A percentile compares a stretch with the other conserved stretches of the same genome.
phyloP scores from a whole-genome alignment of 495 filamentous ascomycete species.

The Lasiosphaeria ovina region DNA sequence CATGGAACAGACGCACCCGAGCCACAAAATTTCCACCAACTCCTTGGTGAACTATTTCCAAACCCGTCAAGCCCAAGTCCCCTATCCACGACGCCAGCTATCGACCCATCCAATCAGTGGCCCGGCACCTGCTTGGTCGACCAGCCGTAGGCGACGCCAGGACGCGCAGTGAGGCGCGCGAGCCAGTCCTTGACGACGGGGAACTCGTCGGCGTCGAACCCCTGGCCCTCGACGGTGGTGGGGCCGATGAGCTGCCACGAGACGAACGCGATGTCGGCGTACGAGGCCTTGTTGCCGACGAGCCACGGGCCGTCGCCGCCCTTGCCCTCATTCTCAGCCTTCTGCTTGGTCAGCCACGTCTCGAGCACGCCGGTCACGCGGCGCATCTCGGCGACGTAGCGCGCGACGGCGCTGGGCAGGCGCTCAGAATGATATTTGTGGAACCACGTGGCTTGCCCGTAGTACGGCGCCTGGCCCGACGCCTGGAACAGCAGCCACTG shows the following conservation, averaged over 20 bases:
- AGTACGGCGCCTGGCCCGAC: conserved; percentile 70
- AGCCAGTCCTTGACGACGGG: conserved; percentile 41
- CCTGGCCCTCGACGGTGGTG: conserved; percentile 17
- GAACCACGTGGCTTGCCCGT: conserved; percentile 55
- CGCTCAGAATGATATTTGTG: conserved; percentile 53
- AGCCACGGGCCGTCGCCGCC: conserved; percentile 43
- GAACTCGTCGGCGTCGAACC: conserved; percentile 25
- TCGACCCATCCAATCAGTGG: too few species aligned
- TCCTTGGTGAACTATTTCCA: too few species aligned
- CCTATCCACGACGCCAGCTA: too few species aligned
- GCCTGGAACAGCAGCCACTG: conserved; percentile 70
- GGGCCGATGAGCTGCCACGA: conserved; percentile 46
- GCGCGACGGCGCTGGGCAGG: conserved; percentile 54
- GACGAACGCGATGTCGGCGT: conserved; percentile 59
- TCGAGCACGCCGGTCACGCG: conserved; percentile 62
- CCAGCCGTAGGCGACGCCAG: too few species aligned
- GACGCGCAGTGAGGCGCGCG: too few species aligned
- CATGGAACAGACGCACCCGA: too few species aligned
- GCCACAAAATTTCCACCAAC: too few species aligned
- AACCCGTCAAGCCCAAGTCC: too few species aligned
- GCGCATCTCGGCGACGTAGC: conserved; percentile 59
- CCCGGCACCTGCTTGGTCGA: too few species aligned
- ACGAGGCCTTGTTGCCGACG: conserved; percentile 58
- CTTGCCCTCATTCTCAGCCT: conserved; percentile 17
- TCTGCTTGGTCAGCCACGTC: conserved; percentile 44